phyloP scores from a whole-genome alignment of 805 yeast genomes.

The Hanseniaspora valbyensis region DNA sequence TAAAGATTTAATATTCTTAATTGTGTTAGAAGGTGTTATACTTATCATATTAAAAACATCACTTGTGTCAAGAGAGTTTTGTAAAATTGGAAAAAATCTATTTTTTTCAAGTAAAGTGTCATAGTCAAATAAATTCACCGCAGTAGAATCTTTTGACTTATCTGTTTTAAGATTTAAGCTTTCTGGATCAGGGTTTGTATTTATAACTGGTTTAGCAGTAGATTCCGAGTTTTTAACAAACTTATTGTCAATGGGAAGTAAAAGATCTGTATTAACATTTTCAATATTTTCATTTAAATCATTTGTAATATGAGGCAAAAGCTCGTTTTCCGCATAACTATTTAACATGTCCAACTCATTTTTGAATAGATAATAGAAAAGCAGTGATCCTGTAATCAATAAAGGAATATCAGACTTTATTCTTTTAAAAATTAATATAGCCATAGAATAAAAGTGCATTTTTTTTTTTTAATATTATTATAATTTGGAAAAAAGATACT shows the following conservation, averaged over 20 bases:
- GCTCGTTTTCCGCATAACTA: constrained; percentile 30
- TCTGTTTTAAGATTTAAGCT: neutral
- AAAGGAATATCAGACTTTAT: constrained; percentile 25
- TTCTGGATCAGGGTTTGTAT: neutral
- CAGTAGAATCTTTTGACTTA: neutral
- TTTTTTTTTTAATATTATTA: too few relatives aligned
- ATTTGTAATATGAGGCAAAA: constrained; percentile 25
- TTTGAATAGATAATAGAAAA: constrained; percentile 30
- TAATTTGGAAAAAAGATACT: too few relatives aligned
- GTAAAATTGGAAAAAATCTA: constrained; percentile 32
- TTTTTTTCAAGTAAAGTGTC: constrained; percentile 28
- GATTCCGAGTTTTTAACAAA: neutral
- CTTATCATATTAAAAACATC: constrained; percentile 17
- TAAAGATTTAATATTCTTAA: constrained; percentile 20
- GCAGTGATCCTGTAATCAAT: constrained; percentile 24
- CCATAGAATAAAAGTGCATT: neutral
- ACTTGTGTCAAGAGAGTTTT: constrained; percentile 18
- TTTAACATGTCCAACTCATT: constrained; percentile 30
- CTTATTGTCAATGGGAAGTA: neutral
- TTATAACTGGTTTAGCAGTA: neutral
- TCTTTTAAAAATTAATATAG: constrained; percentile 16
- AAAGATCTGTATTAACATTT: neutral
- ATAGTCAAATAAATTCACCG: constrained; percentile 21
- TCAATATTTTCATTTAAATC: constrained; percentile 11
- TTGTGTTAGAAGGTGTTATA: constrained; percentile 16